A percentile compares a stretch with the other conserved stretches of the same genome.
Evolutionary conservation across 371 early-diverging fungal genomes (phyloP).

Genomic region (Nosema muscidifuracis): DNA sequence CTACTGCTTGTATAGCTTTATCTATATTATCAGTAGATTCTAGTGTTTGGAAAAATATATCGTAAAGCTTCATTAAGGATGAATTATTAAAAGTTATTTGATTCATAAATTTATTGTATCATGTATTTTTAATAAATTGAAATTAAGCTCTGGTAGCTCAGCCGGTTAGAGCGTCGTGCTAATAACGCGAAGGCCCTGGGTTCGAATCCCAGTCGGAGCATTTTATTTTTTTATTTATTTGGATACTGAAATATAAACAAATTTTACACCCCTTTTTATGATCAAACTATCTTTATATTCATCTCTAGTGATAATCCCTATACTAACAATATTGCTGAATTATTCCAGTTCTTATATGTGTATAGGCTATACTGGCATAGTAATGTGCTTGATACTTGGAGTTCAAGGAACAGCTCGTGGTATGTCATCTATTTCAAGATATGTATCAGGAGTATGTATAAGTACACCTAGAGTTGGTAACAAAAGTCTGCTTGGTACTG

Average conservation of each 20-base stretch:
- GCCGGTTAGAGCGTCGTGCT: constrained; percentile 42
- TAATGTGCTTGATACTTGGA: constrained; percentile 56
- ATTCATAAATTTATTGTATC: not conserved
- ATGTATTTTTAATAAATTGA: not conserved
- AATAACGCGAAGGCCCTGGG: constrained; percentile 43
- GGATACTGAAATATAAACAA: too few relatives aligned
- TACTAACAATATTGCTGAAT: not conserved
- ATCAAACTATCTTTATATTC: not conserved
- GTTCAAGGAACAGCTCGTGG: constrained; percentile 56
- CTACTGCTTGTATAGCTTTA: constrained; percentile 9
- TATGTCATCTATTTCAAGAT: constrained; percentile 52
- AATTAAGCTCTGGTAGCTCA: constrained; percentile 30
- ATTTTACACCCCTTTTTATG: not conserved
- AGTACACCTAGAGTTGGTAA: constrained; percentile 54
- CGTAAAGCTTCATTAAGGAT: constrained; percentile 19
- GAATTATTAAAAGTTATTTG: constrained; percentile 4
- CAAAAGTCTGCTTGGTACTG: constrained; percentile 61
- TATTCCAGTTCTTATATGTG: not conserved
- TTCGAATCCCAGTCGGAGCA: constrained; percentile 38
- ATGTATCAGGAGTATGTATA: constrained; percentile 60
- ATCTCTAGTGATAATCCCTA: not conserved
- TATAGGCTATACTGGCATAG: constrained; percentile 52
- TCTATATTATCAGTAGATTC: constrained; percentile 5
- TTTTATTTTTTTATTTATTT: too few relatives aligned
- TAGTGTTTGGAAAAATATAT: constrained; percentile 29